These are phyloP conservation scores for Monilinia fructigena DNA, from an alignment of 2,329 filamentous ascomycete species.

Conservation along the genomic window DNA sequence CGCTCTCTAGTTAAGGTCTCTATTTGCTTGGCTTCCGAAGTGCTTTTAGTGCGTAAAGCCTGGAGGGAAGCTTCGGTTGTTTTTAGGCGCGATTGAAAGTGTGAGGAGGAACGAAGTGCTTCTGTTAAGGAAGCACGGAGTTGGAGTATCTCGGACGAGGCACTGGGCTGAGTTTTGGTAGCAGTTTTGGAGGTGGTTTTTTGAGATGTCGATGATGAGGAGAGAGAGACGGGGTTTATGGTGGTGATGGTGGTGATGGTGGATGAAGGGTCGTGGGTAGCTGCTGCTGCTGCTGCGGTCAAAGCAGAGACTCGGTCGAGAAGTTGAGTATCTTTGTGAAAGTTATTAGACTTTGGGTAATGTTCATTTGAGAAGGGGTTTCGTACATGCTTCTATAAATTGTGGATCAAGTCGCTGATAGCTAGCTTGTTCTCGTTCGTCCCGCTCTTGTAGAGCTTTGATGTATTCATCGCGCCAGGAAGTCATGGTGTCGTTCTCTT, in stretches of 20 bases:
- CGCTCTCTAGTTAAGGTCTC: conserved; percentile 62
- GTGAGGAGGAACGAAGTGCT: conserved; percentile 70
- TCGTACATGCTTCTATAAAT: conserved; percentile 78
- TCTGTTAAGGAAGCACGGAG: conserved; percentile 70
- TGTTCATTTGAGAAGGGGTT: conserved; percentile 13
- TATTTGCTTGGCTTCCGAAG: conserved; percentile 61
- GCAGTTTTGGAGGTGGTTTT: conserved; percentile 40
- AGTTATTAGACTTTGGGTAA: conserved; percentile 24
- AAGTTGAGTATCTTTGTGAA: conserved; percentile 58
- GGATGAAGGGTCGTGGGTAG: conserved; percentile 38
- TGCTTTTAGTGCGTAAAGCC: conserved; percentile 58
- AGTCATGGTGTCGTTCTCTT: conserved; percentile 32
- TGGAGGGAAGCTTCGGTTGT: conserved; percentile 62
- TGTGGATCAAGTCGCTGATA: conserved; percentile 57
- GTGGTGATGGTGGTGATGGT: background rate
- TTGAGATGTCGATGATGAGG: conserved; percentile 33
- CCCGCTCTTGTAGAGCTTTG: conserved; percentile 68
- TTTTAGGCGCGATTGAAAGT: conserved; percentile 64
- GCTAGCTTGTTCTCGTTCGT: conserved; percentile 65
- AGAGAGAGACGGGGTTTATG: conserved; percentile 31
- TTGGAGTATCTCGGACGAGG: conserved; percentile 44
- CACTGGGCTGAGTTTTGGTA: conserved; percentile 36
- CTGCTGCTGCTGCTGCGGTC: conserved; percentile 55
- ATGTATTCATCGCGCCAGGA: conserved; percentile 79
- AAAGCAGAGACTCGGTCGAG: conserved; percentile 65